Evolutionary conservation across 2,329 filamentous ascomycete genomes (phyloP).

Genomic region (Trichothecium sympodiale): DNA sequence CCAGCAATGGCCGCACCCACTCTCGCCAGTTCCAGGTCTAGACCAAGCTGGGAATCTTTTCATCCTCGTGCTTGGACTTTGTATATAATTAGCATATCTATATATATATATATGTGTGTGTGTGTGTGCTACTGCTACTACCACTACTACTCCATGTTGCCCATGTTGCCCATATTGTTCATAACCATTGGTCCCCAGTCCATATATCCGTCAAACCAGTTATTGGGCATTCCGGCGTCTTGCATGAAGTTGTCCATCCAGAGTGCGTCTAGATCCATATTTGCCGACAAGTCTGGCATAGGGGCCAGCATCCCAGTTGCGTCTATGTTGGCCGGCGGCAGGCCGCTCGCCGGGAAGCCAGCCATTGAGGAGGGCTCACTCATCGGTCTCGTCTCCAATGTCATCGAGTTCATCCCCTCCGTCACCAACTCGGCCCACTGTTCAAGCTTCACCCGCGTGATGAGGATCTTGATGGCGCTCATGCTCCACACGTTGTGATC

Average conservation of each 20-base stretch:
- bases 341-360: too few relatives aligned
- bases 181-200: slow-evolving; percentile 22
- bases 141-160: too few relatives aligned
- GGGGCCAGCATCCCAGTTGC: too few relatives aligned
- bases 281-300: too few relatives aligned
- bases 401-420: slow-evolving; percentile 17
- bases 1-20: background rate
- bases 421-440: slow-evolving; percentile 35
- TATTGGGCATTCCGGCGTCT: slow-evolving; percentile 17
- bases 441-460: slow-evolving; percentile 33
- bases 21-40: too few relatives aligned
- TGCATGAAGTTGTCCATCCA: slow-evolving; percentile 21
- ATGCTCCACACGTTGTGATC: slow-evolving; percentile 38
- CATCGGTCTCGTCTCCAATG: slow-evolving; percentile 8
- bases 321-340: too few relatives aligned
- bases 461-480: slow-evolving; percentile 33
- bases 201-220: slow-evolving; percentile 23
- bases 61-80: too few relatives aligned
- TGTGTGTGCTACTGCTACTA: too few relatives aligned
- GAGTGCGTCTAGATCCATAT: slow-evolving; percentile 5
- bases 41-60: too few relatives aligned
- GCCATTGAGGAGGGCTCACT: too few relatives aligned
- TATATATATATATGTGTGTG: too few relatives aligned
- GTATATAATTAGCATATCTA: too few relatives aligned
- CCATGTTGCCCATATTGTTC: slow-evolving; percentile 18